Evolutionary conservation across 805 yeast genomes (phyloP).

Genomic region (Candida verbasci): DNA sequence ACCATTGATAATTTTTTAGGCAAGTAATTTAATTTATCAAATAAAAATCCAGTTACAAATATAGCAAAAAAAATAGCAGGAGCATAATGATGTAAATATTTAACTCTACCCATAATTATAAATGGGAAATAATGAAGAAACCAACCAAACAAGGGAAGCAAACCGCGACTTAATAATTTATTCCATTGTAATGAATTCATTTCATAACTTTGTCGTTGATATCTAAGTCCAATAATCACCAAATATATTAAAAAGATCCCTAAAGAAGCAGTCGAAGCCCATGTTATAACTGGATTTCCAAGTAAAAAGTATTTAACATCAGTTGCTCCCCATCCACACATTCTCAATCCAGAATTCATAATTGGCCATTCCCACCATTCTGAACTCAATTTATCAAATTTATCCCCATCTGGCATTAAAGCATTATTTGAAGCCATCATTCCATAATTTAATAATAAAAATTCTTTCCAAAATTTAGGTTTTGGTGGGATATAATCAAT

Average conservation of each 20-base stretch:
- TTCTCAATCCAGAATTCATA: conserved; percentile 68
- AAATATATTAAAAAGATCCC: conserved; percentile 17
- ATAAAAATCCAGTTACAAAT: conserved; percentile 58
- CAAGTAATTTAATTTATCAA: conserved; percentile 33
- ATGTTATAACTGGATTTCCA: conserved; percentile 76
- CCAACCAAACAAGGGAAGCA: conserved; percentile 39
- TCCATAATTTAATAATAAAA: conserved; percentile 69
- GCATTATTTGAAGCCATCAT: conserved; percentile 89
- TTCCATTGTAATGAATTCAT: conserved; percentile 22
- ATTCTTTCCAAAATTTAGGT: conserved; percentile 64
- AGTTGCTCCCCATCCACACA: conserved; percentile 66
- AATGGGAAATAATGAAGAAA: conserved; percentile 37
- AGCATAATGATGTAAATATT: conserved; percentile 41
- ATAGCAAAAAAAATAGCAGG: conserved; percentile 59
- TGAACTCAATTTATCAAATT: conserved; percentile 67
- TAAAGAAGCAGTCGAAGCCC: conserved; percentile 39
- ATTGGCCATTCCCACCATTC: conserved; percentile 88
- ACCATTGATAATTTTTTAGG: conserved; percentile 13
- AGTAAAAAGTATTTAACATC: conserved; percentile 60
- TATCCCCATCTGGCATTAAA: conserved; percentile 71
- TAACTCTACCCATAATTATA: conserved; percentile 40
- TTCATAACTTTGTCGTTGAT: conserved; percentile 29
- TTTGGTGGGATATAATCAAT: conserved; percentile 33
- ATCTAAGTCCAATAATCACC: conserved; percentile 16
- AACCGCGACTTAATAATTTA: conserved; percentile 22